Percentiles rank a stretch among this genome's conserved stretches.
Evolutionary conservation across 1,139 yeast species (phyloP).

Genomic region (Geotrichum macrosporum): DNA sequence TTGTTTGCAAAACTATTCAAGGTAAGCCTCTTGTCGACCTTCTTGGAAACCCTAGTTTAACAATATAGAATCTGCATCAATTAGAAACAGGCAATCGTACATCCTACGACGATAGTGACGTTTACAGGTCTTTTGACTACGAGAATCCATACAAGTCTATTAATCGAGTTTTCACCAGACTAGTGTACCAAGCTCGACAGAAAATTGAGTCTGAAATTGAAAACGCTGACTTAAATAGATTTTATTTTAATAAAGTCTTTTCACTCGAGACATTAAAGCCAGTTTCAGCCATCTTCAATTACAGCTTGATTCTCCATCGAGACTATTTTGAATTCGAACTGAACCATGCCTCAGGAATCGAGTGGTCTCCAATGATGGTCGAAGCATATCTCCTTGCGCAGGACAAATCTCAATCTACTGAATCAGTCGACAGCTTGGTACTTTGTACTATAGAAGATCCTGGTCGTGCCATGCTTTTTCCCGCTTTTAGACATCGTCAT

Average conservation of each 20-base stretch:
- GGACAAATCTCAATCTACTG: slow-evolving; percentile 23
- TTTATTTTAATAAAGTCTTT: slow-evolving; percentile 34
- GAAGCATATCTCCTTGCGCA: slow-evolving; percentile 32
- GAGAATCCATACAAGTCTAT: slow-evolving; percentile 14
- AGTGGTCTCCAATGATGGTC: slow-evolving; percentile 25
- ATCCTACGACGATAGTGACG: slow-evolving; percentile 19
- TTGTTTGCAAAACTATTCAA: slow-evolving; percentile 35
- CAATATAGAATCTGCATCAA: slow-evolving; percentile 25
- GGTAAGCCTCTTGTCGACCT: slow-evolving; percentile 24
- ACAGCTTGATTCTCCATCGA: slow-evolving; percentile 32
- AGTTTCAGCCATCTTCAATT: slow-evolving; percentile 34
- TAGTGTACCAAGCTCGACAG: slow-evolving; percentile 25
- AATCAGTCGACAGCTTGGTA: slow-evolving; percentile 33
- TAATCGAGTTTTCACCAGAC: slow-evolving; percentile 24
- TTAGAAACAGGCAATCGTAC: slow-evolving; percentile 18
- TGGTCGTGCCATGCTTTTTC: slow-evolving; percentile 39
- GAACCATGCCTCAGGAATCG: slow-evolving; percentile 27
- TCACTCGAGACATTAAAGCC: slow-evolving; percentile 33
- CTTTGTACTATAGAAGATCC: slow-evolving; percentile 38
- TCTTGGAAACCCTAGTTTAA: slow-evolving; percentile 22
- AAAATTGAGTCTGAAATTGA: slow-evolving; percentile 27
- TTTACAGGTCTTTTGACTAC: slow-evolving; percentile 18
- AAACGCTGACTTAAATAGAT: slow-evolving; percentile 28
- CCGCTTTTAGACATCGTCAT: slow-evolving; percentile 36
- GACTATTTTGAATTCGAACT: slow-evolving; percentile 37